These are phyloP conservation scores for Shiraia bambusicola DNA, from an alignment of 2,329 filamentous ascomycete species.

Conservation along the genomic window DNA sequence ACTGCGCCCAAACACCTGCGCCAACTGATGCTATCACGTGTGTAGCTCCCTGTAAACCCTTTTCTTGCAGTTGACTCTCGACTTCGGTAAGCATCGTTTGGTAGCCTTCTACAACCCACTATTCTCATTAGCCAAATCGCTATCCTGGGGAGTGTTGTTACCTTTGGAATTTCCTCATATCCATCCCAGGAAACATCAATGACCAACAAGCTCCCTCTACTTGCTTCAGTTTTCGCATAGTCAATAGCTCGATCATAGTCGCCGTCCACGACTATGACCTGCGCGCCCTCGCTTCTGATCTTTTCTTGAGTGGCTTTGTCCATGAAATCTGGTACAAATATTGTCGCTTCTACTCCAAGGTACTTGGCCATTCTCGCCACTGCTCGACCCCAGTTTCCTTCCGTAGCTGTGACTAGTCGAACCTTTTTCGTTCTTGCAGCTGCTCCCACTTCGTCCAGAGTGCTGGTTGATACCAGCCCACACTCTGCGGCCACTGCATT, in stretches of 20 bases:
- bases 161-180: constrained; percentile 65
- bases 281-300: constrained; percentile 65
- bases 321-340: constrained; percentile 66
- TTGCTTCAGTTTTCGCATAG: constrained; percentile 50
- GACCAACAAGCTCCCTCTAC: constrained; percentile 57
- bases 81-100: constrained; percentile 69
- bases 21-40: constrained; percentile 67
- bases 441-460: constrained; percentile 49
- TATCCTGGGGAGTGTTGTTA: constrained; percentile 23
- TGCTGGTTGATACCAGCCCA: constrained; percentile 46
- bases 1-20: constrained; percentile 71
- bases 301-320: constrained; percentile 53
- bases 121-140: constrained; percentile 6
- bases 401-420: constrained; percentile 66
- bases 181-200: constrained; percentile 69
- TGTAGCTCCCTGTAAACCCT: constrained; percentile 43
- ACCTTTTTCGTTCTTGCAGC: constrained; percentile 16
- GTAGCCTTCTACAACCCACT: constrained; percentile 79
- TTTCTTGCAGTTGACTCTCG: constrained; percentile 59
- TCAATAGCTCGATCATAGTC: constrained; percentile 66
- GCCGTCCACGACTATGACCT: constrained; percentile 57
- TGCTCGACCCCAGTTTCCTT: constrained; percentile 76
- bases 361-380: constrained; percentile 67
- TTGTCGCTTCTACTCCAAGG: constrained; percentile 56
- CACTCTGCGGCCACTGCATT: constrained; percentile 55